Percentiles rank a stretch among this genome's conserved stretches.
phyloP scores from a whole-genome alignment of 768 basidiomycete species.

The Tricholoma sp. region DNA sequence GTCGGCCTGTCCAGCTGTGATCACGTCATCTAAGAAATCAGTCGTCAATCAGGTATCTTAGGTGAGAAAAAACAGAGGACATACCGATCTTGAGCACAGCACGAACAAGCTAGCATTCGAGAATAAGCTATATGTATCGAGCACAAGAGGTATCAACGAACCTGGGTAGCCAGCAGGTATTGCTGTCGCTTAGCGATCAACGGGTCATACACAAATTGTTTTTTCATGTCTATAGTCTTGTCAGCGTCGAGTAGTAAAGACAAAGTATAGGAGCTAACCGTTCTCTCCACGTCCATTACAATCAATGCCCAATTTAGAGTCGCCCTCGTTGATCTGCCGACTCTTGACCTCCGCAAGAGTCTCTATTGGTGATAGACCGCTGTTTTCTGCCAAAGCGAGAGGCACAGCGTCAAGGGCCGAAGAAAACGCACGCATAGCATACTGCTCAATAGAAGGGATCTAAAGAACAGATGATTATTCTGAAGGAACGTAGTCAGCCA shows the following conservation, averaged over 20 bases:
- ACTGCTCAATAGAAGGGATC: slow-evolving; percentile 98
- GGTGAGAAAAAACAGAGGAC: slow-evolving; percentile 15
- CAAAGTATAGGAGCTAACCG: slow-evolving; percentile 42
- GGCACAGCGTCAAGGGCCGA: slow-evolving; percentile 94
- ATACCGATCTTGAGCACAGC: slow-evolving; percentile 85
- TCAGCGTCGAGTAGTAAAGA: background rate
- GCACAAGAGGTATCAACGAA: slow-evolving; percentile 25
- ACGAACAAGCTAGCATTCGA: slow-evolving; percentile 57
- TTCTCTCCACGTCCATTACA: slow-evolving; percentile 84
- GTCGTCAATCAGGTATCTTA: background rate
- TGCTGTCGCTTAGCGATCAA: slow-evolving; percentile 97
- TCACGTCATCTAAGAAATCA: slow-evolving; percentile 62
- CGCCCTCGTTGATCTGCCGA: slow-evolving; percentile 81
- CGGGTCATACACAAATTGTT: slow-evolving; percentile 95
- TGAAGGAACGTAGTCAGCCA: background rate
- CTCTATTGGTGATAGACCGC: slow-evolving; percentile 93
- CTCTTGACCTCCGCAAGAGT: slow-evolving; percentile 95
- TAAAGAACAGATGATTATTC: slow-evolving; percentile 19
- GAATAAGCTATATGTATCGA: slow-evolving; percentile 4
- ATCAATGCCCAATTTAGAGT: slow-evolving; percentile 88
- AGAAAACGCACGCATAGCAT: slow-evolving; percentile 99
- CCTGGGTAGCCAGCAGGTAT: slow-evolving; percentile 94
- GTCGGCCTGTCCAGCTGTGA: slow-evolving; percentile 64
- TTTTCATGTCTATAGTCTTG: slow-evolving; percentile 79
- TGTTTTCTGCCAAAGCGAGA: slow-evolving; percentile 96